These are phyloP conservation scores for Umbelopsis sp. DNA, from an alignment of 192 early-diverging fungal genomes.

Conservation along the genomic window DNA sequence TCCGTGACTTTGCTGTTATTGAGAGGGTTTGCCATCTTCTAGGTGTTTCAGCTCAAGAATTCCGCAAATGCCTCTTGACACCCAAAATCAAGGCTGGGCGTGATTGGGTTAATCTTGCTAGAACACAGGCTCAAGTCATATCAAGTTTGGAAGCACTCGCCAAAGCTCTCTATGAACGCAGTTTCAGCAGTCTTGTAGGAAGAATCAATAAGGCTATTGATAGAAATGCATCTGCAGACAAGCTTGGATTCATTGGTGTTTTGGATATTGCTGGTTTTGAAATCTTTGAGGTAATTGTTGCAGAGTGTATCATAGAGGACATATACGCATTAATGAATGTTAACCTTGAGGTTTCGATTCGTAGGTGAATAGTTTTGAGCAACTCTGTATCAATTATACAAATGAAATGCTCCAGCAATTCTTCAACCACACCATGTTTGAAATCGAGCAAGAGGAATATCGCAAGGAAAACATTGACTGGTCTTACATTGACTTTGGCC, in stretches of 20 bases:
- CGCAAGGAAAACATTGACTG: slow-evolving; percentile 95
- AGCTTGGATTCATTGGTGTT: slow-evolving; percentile 91
- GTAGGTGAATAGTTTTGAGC: slow-evolving; percentile 95
- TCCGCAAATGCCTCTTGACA: slow-evolving; percentile 82
- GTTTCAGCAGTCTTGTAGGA: slow-evolving; percentile 90
- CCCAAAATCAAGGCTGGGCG: slow-evolving; percentile 94
- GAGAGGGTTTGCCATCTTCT: slow-evolving; percentile 95
- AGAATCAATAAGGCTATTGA: slow-evolving; percentile 83
- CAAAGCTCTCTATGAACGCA: slow-evolving; percentile 91
- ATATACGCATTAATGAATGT: too few species aligned
- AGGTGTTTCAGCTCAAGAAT: slow-evolving; percentile 85
- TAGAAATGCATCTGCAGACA: slow-evolving; percentile 61
- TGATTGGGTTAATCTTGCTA: slow-evolving; percentile 93
- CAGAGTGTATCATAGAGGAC: background rate
- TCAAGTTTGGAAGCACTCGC: slow-evolving; percentile 92
- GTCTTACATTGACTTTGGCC: slow-evolving; percentile 97
- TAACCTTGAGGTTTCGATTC: too few species aligned
- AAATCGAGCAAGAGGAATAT: slow-evolving; percentile 98
- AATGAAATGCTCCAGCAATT: slow-evolving; percentile 99
- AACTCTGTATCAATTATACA: slow-evolving; percentile 99
- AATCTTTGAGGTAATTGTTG: slow-evolving; percentile 92
- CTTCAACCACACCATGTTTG: slow-evolving; percentile 99
- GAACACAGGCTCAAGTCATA: slow-evolving; percentile 82
- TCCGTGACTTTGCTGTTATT: slow-evolving; percentile 70
- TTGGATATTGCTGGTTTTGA: slow-evolving; percentile 99